Base-by-base conservation (phyloP, 306 rosid species). In the Prunus davidiana region DNA sequence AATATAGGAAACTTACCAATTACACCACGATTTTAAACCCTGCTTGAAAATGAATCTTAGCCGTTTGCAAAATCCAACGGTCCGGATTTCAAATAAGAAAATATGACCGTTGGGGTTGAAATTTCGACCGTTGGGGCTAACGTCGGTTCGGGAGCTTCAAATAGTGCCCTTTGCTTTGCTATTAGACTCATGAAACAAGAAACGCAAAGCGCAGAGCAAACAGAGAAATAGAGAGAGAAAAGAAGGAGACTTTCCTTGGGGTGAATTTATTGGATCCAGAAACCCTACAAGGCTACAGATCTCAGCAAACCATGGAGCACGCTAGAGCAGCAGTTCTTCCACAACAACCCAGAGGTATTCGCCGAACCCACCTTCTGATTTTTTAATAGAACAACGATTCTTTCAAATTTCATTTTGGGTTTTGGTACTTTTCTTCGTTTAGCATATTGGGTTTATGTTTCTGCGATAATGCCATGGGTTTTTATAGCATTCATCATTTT, bases 121-220 rank as follows among this genome's bases (percentile, higher is more conserved):
- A 38, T 0, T 15, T 16, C 3, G 77, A 73, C 77, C 77, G 77
- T 73, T 73, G 58, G 15, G 56, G 12, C 58, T 45, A 12, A 71
- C 28, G 68, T 73, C 68, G 28, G 67, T 60, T 72, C 77, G 38
- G 2, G 27, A 57, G 68, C 67, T 73, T 73, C 68, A 73, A 60
- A 73, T 73, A 45, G 12, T 4, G 7, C 12, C 56, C 45, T 8
- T 30, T 63, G 43, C 27, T 20, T 56, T 16, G 20, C 52, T 3
- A 25, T 56, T 24, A 9, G 28, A 45, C 67, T 22, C 51, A 52
- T 8, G 25, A 38, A n/a, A 16, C 67, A 16, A 28, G 38, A 72
- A 43, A 20, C 76, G 3, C 28, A 61, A 25, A 60, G 38, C 25
- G 10, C 68, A 43, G 25, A 73, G 68, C 52, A 47, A 73, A 18